Percentiles rank a stretch among this genome's conserved stretches.
These are phyloP conservation scores for Penicillium herquei DNA, from an alignment of 495 filamentous ascomycete genomes.

Conservation along the genomic window DNA sequence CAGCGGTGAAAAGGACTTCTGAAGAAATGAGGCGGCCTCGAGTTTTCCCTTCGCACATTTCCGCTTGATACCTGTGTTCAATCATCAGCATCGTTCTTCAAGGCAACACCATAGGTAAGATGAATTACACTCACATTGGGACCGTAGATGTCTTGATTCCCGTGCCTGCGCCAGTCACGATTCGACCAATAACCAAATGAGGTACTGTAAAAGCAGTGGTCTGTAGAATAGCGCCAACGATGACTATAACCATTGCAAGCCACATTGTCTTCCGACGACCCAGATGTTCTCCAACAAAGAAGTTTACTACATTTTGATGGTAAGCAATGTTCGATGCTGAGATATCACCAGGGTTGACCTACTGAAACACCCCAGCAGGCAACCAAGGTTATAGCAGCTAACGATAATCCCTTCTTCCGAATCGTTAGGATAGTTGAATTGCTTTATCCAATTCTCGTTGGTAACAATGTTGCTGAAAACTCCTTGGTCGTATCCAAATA, in stretches of 20 bases:
- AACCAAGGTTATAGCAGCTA: conserved; percentile 52
- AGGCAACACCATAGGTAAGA: not conserved
- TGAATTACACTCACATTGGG: conserved; percentile 28
- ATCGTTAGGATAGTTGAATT: conserved; percentile 41
- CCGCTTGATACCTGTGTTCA: conserved; percentile 16
- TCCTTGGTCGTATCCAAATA: conserved; percentile 54
- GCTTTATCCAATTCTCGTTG: conserved; percentile 46
- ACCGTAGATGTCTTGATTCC: conserved; percentile 48
- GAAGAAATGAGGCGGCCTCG: conserved; percentile 46
- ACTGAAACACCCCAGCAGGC: conserved; percentile 43
- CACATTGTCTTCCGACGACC: conserved; percentile 47
- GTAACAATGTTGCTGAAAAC: conserved; percentile 51
- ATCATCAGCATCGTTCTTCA: not conserved
- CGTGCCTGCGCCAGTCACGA: conserved; percentile 51
- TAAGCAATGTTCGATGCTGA: not conserved
- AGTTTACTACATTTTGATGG: conserved; percentile 23
- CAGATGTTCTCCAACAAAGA: conserved; percentile 47
- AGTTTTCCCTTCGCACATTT: conserved; percentile 40
- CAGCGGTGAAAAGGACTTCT: conserved; percentile 43
- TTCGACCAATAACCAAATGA: conserved; percentile 49
- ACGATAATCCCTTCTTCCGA: conserved; percentile 48
- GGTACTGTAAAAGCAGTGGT: conserved; percentile 39
- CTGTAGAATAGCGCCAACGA: conserved; percentile 46
- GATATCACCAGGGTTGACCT: not conserved
- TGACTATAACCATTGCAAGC: conserved; percentile 35